These are phyloP conservation scores for Paulownia fortunei DNA, from an alignment of 257 asterid species.

Conservation along the genomic window DNA sequence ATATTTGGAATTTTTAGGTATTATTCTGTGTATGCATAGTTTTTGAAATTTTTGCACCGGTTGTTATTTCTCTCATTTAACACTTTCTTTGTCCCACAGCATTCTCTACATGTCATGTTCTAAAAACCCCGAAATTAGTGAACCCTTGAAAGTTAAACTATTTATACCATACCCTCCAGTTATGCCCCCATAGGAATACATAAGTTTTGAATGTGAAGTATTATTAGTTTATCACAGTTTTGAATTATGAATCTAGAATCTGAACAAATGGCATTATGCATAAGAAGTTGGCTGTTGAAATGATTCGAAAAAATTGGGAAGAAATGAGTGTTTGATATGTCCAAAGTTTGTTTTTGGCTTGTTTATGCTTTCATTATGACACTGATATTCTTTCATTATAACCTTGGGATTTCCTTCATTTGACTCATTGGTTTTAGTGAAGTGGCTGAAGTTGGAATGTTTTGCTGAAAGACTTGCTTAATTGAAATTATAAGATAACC, in stretches of 20 bases:
- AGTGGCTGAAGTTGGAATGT: conserved; percentile 1
- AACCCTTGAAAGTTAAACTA: conserved; percentile 7
- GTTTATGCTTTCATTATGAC: neutral
- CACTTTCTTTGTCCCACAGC: conserved; percentile 2
- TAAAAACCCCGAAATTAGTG: neutral
- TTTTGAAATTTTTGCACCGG: neutral
- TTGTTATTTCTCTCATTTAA: neutral
- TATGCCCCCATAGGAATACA: neutral
- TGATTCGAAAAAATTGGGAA: conserved; percentile 5
- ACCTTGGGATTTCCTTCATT: neutral
- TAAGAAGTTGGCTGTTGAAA: conserved; percentile 10
- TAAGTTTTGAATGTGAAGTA: neutral
- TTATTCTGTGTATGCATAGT: neutral
- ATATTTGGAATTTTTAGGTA: neutral
- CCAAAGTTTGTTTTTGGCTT: neutral
- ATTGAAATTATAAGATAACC: conserved; percentile 6
- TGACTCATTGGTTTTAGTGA: neutral
- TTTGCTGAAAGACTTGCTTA: conserved; percentile 1
- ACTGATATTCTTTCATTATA: conserved; percentile 2
- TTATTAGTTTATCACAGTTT: neutral
- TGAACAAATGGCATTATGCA: neutral
- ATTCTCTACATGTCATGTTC: conserved; percentile 1
- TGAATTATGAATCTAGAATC: neutral
- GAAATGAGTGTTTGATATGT: neutral
- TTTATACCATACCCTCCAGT: neutral